These are phyloP conservation scores for Hibiscus mutabilis DNA, from an alignment of 345 rosid species.

Conservation along the genomic window DNA sequence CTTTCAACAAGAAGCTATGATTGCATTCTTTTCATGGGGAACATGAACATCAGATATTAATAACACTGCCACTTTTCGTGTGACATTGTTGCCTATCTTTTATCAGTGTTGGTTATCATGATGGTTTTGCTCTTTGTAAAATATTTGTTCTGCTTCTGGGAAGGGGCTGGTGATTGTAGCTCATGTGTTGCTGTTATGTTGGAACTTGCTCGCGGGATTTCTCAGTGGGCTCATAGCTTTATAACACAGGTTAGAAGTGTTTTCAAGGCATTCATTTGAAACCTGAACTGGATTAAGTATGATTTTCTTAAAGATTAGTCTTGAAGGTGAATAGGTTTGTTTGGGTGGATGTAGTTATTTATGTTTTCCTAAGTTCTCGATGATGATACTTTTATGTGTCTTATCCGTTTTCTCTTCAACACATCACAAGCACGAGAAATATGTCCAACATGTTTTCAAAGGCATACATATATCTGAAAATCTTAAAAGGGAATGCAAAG, in stretches of 20 bases:
- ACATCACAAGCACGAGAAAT: neutral
- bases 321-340: neutral
- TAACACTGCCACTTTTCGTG: neutral
- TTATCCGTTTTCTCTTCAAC: neutral
- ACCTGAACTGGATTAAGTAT: neutral
- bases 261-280: conserved; percentile 1
- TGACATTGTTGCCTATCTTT: neutral
- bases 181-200: conserved; percentile 93
- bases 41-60: neutral
- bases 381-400: neutral
- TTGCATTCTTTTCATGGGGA: neutral
- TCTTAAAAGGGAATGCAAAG: conserved; percentile 1
- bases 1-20: neutral
- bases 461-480: neutral
- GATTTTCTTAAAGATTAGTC: too few relatives aligned
- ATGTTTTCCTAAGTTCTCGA: neutral
- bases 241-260: conserved; percentile 69
- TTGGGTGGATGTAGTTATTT: neutral
- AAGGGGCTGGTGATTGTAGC: conserved; percentile 97
- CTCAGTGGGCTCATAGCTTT: conserved; percentile 97
- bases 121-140: neutral
- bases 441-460: neutral
- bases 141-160: conserved; percentile 38
- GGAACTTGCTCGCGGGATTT: conserved; percentile 89
- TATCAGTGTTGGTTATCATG: neutral